Evolutionary conservation across 805 yeast species (phyloP).

Genomic region (Wickerhamiella australiensis): DNA sequence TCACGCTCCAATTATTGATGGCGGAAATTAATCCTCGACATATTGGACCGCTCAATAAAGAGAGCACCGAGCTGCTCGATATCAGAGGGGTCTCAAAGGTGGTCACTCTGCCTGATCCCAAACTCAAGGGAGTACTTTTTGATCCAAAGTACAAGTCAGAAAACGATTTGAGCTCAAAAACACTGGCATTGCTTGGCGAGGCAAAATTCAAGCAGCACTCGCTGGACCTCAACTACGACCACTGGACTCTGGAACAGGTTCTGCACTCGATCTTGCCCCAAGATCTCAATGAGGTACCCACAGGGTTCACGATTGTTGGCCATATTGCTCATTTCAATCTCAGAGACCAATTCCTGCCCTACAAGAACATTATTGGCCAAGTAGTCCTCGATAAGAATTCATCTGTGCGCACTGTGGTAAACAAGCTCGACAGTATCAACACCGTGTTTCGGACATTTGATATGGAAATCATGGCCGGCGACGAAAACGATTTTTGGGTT

Average conservation of each 20-base stretch:
- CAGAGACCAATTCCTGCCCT: constrained; percentile 74
- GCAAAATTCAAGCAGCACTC: constrained; percentile 42
- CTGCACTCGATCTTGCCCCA: constrained; percentile 65
- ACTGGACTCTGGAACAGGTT: constrained; percentile 86
- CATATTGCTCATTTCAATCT: constrained; percentile 90
- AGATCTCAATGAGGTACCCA: constrained; percentile 59
- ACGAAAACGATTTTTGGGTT: constrained; percentile 50
- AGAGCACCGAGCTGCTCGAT: constrained; percentile 48
- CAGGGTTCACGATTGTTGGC: constrained; percentile 88
- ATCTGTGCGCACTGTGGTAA: constrained; percentile 75
- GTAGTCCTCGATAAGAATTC: constrained; percentile 81
- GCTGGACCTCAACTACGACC: constrained; percentile 52
- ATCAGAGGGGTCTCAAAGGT: constrained; percentile 64
- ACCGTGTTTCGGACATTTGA: constrained; percentile 82
- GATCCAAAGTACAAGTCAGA: constrained; percentile 35
- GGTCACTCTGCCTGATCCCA: constrained; percentile 30
- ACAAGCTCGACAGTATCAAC: constrained; percentile 76
- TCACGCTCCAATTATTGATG: constrained; percentile 47
- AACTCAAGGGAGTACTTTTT: constrained; percentile 46
- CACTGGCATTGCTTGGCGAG: constrained; percentile 38
- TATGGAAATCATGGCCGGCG: constrained; percentile 90
- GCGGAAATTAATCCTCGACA: constrained; percentile 53
- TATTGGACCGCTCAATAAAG: constrained; percentile 51
- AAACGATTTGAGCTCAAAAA: constrained; percentile 32
- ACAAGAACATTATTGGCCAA: constrained; percentile 70